Evolutionary conservation across 257 asterid genomes (phyloP), one percentile per base, ranked within the genome.

Genomic region (Scutellaria baicalensis): DNA sequence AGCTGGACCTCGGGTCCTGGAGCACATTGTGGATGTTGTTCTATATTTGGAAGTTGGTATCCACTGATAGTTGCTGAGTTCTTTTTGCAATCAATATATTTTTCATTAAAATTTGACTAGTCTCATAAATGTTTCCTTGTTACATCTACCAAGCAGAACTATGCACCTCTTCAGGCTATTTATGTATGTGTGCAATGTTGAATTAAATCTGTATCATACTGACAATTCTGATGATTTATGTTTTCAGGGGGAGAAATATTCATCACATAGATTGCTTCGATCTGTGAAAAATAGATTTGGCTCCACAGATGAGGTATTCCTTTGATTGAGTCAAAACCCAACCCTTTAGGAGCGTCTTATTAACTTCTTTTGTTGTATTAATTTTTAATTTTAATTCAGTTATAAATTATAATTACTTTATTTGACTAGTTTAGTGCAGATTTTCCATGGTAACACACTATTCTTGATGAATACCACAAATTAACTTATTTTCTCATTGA

Each of bases 1-100:
- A 66, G 97, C 97, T 67, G 99, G 99, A 58, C 97, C 99, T 82
- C 97, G 94, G 60, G 92, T 83, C 54, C 80, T 93, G 80, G 97
- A 93, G 88, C 99, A 93, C 87, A 89, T 87, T 12, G 97, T 93
- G 75, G 97, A 93, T 81, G 99, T 85, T 71, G 99, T 93, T 77
- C 77, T 93, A 62, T 89, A 89, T 78, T 83, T 93, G 95, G 99
- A 93, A 81, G 99, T 93, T 75, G 81, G 95, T 85, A 81, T 81
- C 82, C 67, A 33, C 16, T 54, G 36, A 58, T 44, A 69, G 71
- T 59, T 67, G 69, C 54, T 73, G 69, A 49, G 60, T 71, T 48
- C n/a, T n/a, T 78, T 59, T 14, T 20, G 64, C 64, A 52, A 23
- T 68, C 62, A 9, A 57, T 45, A 59, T 43, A 9, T 42, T 56